A percentile compares a stretch with the other conserved stretches of the same genome.
phyloP scores from a whole-genome alignment of 352 stramenopile genomes.

The Globisporangium apiculatum region DNA sequence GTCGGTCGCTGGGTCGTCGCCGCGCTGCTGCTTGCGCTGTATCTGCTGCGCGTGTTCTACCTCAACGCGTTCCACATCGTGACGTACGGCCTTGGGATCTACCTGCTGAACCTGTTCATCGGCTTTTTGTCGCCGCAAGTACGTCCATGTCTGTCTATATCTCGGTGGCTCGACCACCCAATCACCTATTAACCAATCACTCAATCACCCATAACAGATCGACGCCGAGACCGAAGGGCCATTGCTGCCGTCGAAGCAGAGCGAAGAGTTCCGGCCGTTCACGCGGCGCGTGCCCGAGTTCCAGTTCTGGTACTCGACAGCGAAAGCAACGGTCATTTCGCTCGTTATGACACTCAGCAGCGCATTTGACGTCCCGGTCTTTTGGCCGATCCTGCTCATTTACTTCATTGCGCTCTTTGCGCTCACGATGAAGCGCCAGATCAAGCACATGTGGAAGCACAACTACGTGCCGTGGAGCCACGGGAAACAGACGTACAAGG shows the following conservation, averaged over 20 bases:
- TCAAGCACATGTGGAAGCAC: constrained; percentile 99
- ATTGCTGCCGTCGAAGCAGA: constrained; percentile 86
- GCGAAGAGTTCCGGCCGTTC: constrained; percentile 91
- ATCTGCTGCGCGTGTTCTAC: constrained; percentile 91
- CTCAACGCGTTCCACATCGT: constrained; percentile 98
- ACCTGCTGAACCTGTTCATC: constrained; percentile 99
- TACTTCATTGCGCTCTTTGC: constrained; percentile 99
- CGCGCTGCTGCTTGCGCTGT: constrained; percentile 79
- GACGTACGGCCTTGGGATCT: constrained; percentile 98
- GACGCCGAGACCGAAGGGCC: constrained; percentile 86
- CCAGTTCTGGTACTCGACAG: constrained; percentile 96
- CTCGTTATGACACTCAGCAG: constrained; percentile 98
- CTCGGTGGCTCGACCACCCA: neutral
- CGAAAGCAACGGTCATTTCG: constrained; percentile 87
- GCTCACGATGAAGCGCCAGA: constrained; percentile 99
- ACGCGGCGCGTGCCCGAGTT: constrained; percentile 95
- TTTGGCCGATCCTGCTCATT: constrained; percentile 98
- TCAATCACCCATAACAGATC: constrained; percentile 27
- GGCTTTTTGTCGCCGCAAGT: constrained; percentile 98
- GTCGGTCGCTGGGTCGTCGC: constrained; percentile 91
- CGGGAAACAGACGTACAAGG: constrained; percentile 95
- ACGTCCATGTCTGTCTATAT: neutral
- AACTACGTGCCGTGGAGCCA: constrained; percentile 97
- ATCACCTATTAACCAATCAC: neutral
- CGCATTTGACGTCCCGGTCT: constrained; percentile 98